Conservation (phyloP, 176 grass and related monocot genomes). For the Oryza rufipogon region DNA sequence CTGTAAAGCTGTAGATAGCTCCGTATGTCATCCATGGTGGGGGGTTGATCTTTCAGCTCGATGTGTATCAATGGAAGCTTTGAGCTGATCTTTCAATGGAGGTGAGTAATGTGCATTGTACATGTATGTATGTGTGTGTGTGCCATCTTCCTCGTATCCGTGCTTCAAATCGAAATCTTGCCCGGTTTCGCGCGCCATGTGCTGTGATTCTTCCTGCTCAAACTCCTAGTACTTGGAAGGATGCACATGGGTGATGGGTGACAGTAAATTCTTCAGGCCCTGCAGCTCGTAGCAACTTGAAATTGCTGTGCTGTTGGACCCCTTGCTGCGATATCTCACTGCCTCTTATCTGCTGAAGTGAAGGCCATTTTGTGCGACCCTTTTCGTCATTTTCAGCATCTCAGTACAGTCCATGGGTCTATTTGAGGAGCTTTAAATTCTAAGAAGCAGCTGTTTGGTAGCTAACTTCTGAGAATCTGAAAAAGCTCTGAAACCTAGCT, state of each 20-base stretch:
- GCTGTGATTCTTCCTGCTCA: constrained; percentile 53
- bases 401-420: no score
- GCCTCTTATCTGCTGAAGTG: neutral
- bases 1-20: constrained; percentile 49
- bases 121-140: constrained; percentile 16
- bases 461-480: no score
- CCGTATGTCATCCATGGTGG: constrained; percentile 11
- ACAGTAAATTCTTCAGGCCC: constrained; percentile 46
- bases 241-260: constrained; percentile 63
- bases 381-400: neutral
- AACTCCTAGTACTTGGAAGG: constrained; percentile 32
- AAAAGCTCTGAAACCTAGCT: no score
- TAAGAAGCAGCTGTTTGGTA: no score
- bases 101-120: constrained; percentile 17
- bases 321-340: constrained; percentile 9
- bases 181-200: constrained; percentile 45
- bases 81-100: neutral
- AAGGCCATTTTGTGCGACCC: constrained; percentile 9
- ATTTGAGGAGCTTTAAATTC: no score
- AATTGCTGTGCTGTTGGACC: neutral
- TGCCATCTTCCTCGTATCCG: constrained; percentile 23
- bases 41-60: neutral
- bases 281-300: neutral
- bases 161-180: constrained; percentile 9
- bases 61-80: neutral